These are phyloP conservation scores for Rhamnella rubrinervis DNA, from an alignment of 331 rosid species.

Conservation along the genomic window DNA sequence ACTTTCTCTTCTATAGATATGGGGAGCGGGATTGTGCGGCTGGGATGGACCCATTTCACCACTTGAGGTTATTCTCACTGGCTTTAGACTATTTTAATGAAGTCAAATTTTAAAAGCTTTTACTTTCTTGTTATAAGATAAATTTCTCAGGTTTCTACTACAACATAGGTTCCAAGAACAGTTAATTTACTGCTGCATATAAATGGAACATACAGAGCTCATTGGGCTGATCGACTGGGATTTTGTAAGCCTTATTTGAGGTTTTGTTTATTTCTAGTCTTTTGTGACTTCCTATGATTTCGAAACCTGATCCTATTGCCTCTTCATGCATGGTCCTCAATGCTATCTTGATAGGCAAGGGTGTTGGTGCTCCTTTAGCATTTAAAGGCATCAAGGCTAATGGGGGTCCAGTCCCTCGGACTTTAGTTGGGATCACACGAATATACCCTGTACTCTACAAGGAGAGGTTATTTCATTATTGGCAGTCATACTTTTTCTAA, in stretches of 20 bases:
- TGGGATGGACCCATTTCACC: conserved; percentile 81
- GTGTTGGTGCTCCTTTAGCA: conserved; percentile 74
- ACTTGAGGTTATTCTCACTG: conserved; percentile 62
- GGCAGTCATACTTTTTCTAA: conserved; percentile 17
- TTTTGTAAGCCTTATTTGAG: conserved; percentile 56
- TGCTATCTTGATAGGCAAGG: conserved; percentile 49
- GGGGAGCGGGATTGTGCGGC: conserved; percentile 84
- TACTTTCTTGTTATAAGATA: conserved; percentile 12
- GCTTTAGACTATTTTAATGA: conserved; percentile 2
- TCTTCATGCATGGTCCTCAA: conserved; percentile 23
- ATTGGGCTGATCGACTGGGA: conserved; percentile 88
- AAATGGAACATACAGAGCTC: conserved; percentile 91
- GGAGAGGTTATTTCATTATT: conserved; percentile 59
- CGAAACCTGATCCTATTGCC: conserved; percentile 22
- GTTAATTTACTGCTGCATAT: conserved; percentile 67
- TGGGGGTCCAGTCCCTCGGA: conserved; percentile 80
- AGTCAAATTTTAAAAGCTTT: conserved; percentile 6
- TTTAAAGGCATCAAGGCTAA: conserved; percentile 74
- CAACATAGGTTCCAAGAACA: conserved; percentile 56
- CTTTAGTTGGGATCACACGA: conserved; percentile 76
- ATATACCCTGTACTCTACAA: conserved; percentile 81
- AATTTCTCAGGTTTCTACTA: conserved; percentile 33
- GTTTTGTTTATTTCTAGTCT: conserved; percentile 22
- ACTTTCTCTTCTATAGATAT: conserved; percentile 49
- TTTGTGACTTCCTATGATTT: conserved; percentile 6